A percentile compares a stretch with the other conserved stretches of the same genome.
Evolutionary conservation across 345 rosid genomes (phyloP).

Genomic region (Hibiscus tridactylites): DNA sequence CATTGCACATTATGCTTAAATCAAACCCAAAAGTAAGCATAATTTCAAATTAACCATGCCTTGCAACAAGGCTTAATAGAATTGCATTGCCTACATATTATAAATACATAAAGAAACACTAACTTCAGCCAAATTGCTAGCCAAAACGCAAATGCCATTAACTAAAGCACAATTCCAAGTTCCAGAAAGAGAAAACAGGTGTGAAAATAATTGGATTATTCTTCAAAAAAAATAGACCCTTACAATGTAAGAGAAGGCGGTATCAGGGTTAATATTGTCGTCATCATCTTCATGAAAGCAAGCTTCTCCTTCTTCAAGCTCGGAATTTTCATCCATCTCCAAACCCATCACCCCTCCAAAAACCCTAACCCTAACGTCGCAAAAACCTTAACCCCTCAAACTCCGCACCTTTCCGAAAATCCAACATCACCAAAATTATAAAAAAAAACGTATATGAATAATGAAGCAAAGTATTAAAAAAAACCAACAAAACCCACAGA

Average conservation of each 20-base stretch:
- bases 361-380: slow-evolving; percentile 7
- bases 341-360: slow-evolving; percentile 3
- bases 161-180: slow-evolving; percentile 6
- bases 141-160: slow-evolving; percentile 11
- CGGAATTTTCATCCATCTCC: slow-evolving; percentile 47
- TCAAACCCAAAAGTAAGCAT: slow-evolving; percentile 3
- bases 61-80: background rate
- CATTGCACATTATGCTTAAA: slow-evolving; percentile 1
- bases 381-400: slow-evolving; percentile 16
- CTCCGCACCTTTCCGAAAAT: slow-evolving; percentile 16
- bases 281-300: slow-evolving; percentile 26
- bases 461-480: background rate
- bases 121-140: background rate
- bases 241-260: slow-evolving; percentile 67
- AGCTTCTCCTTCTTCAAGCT: slow-evolving; percentile 77
- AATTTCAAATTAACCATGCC: background rate
- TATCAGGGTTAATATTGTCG: slow-evolving; percentile 43
- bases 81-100: slow-evolving; percentile 9
- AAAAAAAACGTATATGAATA: background rate
- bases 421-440: slow-evolving; percentile 35
- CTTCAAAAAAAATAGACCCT: slow-evolving; percentile 26
- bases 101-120: background rate
- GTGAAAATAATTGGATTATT: background rate
- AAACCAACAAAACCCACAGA: background rate
- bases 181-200: background rate